Conservation (phyloP, 2,329 filamentous ascomycete species). For the Harringtonia lauricola region DNA sequence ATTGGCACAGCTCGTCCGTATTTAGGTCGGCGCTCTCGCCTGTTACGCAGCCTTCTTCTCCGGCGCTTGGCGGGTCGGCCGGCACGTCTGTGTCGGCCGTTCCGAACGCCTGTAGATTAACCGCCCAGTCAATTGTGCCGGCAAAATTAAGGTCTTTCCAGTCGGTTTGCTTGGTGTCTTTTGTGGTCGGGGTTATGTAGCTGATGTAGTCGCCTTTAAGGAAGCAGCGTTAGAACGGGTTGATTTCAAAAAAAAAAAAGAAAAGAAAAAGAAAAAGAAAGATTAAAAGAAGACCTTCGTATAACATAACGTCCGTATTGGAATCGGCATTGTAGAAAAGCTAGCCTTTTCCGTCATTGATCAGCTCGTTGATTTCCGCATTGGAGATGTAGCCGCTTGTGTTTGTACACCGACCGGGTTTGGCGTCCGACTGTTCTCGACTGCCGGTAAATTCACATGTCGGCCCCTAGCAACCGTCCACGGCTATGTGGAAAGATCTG, state of each 20-base stretch:
- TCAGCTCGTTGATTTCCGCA: constrained; percentile 21
- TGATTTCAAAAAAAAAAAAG: neutral
- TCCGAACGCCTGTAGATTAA: neutral
- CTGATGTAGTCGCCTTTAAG: neutral
- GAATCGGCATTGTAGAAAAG: too few relatives aligned
- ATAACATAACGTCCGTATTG: too few relatives aligned
- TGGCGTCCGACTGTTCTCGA: constrained; percentile 14
- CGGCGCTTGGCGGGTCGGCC: neutral
- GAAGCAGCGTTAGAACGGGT: neutral
- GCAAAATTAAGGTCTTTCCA: neutral
- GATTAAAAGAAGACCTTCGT: neutral
- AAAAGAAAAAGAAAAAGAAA: neutral
- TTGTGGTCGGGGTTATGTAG: neutral
- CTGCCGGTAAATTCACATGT: constrained; percentile 9
- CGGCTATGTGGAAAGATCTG: constrained; percentile 20
- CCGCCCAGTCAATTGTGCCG: constrained; percentile 6
- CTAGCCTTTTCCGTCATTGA: constrained; percentile 2
- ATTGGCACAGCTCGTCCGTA: constrained; percentile 8
- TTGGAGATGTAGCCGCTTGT: constrained; percentile 23
- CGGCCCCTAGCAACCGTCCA: constrained; percentile 14
- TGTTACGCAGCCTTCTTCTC: neutral
- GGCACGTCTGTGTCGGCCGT: neutral
- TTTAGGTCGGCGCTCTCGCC: neutral
- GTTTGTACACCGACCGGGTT: constrained; percentile 18
- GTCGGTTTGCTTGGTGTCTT: neutral